Evolutionary conservation across 305 asterid genomes (phyloP).

Genomic region (Striga hermonthica): DNA sequence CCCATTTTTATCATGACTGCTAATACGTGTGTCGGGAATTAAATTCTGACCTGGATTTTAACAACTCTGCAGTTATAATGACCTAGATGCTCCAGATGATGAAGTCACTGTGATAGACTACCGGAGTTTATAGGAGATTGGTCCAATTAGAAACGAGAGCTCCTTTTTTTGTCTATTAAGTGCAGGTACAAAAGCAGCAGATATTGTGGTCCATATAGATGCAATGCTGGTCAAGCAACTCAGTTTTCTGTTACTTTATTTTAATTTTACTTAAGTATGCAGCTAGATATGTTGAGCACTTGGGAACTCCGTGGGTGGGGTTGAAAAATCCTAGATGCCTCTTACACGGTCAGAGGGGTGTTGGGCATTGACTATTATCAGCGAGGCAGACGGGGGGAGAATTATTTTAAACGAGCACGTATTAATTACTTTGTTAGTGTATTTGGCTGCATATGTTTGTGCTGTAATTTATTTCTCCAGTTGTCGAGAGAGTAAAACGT

Average conservation of each 20-base stretch:
- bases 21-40: too few relatives aligned
- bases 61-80: conserved; percentile 76
- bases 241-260: conserved; percentile 5
- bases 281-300: neutral
- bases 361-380: neutral
- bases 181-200: conserved; percentile 10
- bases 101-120: conserved; percentile 97
- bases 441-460: conserved; percentile 5
- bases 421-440: neutral
- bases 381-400: neutral
- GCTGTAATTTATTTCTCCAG: neutral
- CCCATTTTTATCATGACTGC: too few relatives aligned
- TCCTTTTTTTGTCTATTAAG: neutral
- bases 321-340: neutral
- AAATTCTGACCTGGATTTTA: conserved; percentile 21
- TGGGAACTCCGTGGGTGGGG: neutral
- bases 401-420: neutral
- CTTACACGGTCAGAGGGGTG: neutral
- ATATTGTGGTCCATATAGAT: conserved; percentile 21
- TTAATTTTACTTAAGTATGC: neutral
- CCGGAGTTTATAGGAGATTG: conserved; percentile 70
- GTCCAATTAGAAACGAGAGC: conserved; percentile 5
- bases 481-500: neutral
- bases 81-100: conserved; percentile 98
- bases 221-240: conserved; percentile 16